These are phyloP conservation scores for Myrica gale DNA, from an alignment of 306 rosid species.

Conservation along the genomic window DNA sequence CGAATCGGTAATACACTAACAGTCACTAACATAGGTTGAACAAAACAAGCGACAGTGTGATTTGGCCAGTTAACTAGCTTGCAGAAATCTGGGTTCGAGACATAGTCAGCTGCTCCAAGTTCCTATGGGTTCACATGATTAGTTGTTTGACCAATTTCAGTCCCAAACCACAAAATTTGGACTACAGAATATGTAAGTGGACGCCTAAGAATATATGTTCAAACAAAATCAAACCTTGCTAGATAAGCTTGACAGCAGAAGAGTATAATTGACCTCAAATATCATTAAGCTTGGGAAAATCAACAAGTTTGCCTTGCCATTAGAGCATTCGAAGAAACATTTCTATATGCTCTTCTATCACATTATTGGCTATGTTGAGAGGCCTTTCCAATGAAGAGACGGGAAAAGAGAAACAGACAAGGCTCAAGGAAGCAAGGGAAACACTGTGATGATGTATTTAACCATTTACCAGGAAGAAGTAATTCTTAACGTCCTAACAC, in stretches of 20 bases:
- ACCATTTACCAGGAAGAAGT: not conserved
- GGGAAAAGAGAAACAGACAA: not conserved
- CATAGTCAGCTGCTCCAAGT: not conserved
- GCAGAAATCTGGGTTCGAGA: not conserved
- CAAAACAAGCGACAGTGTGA: not conserved
- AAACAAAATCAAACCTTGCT: not conserved
- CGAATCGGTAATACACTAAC: not conserved
- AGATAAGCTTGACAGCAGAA: not conserved
- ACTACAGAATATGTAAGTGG: not conserved
- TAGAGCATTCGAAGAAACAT: not conserved
- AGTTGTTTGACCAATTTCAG: not conserved
- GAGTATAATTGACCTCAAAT: not conserved
- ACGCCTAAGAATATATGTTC: not conserved
- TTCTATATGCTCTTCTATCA: not conserved
- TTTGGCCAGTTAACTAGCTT: conserved; percentile 1
- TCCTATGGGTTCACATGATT: not conserved
- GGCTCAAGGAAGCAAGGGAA: not conserved
- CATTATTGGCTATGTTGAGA: not conserved
- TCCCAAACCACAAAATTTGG: not conserved
- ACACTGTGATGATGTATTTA: not conserved
- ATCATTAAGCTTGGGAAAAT: not conserved
- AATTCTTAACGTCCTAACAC: not conserved
- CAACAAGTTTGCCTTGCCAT: not conserved
- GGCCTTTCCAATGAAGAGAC: not conserved
- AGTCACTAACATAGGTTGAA: not conserved